phyloP scores from a whole-genome alignment of 1,139 yeast species.

The Kurtzmaniella quercitrusa region DNA sequence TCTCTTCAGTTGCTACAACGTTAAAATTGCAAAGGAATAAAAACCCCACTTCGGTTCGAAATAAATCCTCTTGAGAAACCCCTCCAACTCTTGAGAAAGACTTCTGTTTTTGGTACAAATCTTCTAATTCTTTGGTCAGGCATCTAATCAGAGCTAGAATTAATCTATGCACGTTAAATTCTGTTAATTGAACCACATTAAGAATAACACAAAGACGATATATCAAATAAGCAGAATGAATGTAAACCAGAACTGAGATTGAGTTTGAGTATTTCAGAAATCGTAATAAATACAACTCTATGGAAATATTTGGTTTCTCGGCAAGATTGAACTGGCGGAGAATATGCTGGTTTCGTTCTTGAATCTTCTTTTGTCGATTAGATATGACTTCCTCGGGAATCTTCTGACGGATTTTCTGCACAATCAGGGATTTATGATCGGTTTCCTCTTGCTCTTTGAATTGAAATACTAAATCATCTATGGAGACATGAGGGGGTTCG shows the following conservation, averaged over 20 bases:
- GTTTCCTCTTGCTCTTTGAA: conserved; percentile 5
- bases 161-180: conserved; percentile 35
- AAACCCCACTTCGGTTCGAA: conserved; percentile 38
- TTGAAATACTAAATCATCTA: conserved; percentile 19
- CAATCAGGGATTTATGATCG: conserved; percentile 3
- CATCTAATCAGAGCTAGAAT: conserved; percentile 42
- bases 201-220: conserved; percentile 34
- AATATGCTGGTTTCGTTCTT: conserved; percentile 25
- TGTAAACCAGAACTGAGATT: conserved; percentile 36
- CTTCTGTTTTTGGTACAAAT: conserved; percentile 41
- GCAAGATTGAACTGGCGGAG: conserved; percentile 32
- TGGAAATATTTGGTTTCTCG: conserved; percentile 31
- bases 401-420: conserved; percentile 2
- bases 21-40: conserved; percentile 40
- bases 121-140: conserved; percentile 42
- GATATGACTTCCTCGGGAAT: conserved; percentile 17
- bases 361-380: conserved; percentile 14
- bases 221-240: conserved; percentile 39
- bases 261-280: conserved; percentile 42
- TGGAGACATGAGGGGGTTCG: conserved; percentile 16
- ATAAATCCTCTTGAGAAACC: conserved; percentile 34
- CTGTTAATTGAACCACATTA: conserved; percentile 29
- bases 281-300: conserved; percentile 35
- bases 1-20: conserved; percentile 33
- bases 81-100: conserved; percentile 46